Base-by-base conservation (phyloP, 2,329 filamentous ascomycete species). In the Aspergillus pseudoterreus region DNA sequence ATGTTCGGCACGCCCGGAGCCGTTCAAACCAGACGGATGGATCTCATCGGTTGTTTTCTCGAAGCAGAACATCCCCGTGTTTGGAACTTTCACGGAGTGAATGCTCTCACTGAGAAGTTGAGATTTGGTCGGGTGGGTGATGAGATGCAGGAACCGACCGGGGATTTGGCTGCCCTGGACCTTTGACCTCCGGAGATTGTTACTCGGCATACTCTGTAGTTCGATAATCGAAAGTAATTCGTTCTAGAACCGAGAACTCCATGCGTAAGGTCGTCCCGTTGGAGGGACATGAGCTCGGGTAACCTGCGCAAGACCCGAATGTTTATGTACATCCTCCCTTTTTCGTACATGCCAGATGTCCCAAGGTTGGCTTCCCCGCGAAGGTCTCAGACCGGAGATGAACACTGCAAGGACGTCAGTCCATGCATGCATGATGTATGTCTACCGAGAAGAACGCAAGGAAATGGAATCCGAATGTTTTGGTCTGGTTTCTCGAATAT, bases 81-180 rank as follows among this genome's bases (percentile, higher is more conserved):
- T 30, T 30, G 6, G 27, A 30, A 30, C 22, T 22, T 44, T 53
- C 47, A 47, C 42, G 30, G 17, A 38, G 1, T 22, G 21, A 32
- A 24, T 10, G 15, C 39, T 30, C 48, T 45, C 27, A 27, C 24
- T 14, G 22, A 35, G 10, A 42, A 43, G 43, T 54, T 52, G 49
- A 54, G 51, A 56, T 56, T 51, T 52, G 52, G 51, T 43, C 46
- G 51, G 52, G 49, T 47, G 24, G 44, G 44, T 39, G 48, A 51
- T 53, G 36, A 49, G 51, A 56, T 45, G 51, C 55, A 57, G 52
- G 52, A 57, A 57, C 52, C 50, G 11, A 32, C 22, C 44, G 48
- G 22, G 39, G 39, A 35, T 14, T 38, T 38, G 35, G 35, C 15
- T 38, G 15, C 35, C 14, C 15, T 38, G 14, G 35, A 17, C n/a